Percentiles rank a stretch among this genome's conserved stretches.
Conservation (phyloP, 768 basidiomycete species). For the Amanita pseudoporphyria region DNA sequence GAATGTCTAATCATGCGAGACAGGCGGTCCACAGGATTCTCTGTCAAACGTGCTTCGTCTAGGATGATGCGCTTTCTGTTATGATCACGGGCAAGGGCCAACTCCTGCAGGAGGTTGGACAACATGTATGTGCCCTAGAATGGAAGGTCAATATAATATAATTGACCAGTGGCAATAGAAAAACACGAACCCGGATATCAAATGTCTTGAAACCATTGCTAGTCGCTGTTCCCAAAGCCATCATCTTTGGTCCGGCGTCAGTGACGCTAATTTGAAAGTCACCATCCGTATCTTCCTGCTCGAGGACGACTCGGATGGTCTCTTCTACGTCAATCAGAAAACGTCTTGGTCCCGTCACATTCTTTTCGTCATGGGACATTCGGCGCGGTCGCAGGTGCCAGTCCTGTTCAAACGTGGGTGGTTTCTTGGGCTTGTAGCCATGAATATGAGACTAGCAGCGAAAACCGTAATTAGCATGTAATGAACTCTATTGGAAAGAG, state of each 20-base stretch:
- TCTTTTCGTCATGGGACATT: constrained; percentile 91
- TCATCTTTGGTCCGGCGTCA: constrained; percentile 93
- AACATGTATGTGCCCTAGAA: constrained; percentile 96
- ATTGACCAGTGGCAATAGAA: not conserved
- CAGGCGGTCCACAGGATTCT: constrained; percentile 95
- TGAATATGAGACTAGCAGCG: constrained; percentile 54
- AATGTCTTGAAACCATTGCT: constrained; percentile 98
- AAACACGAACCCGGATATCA: constrained; percentile 70
- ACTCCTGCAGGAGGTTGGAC: constrained; percentile 96
- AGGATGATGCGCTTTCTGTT: constrained; percentile 93
- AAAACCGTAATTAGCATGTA: constrained; percentile 5
- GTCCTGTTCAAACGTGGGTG: constrained; percentile 71
- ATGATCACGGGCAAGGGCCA: constrained; percentile 93
- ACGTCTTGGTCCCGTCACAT: constrained; percentile 66
- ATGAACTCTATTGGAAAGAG: constrained; percentile 1
- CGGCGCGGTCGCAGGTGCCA: constrained; percentile 64
- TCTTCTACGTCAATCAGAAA: constrained; percentile 98
- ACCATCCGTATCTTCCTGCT: constrained; percentile 96
- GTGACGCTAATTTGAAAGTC: constrained; percentile 96
- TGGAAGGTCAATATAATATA: constrained; percentile 5
- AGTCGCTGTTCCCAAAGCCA: constrained; percentile 92
- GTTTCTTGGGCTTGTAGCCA: constrained; percentile 60
- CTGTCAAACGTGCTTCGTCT: constrained; percentile 95
- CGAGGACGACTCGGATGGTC: constrained; percentile 90
- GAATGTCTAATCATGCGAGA: constrained; percentile 97